A percentile compares a stretch with the other conserved stretches of the same genome.
Conservation (phyloP, 768 basidiomycete genomes). For the Paxillus involutus region DNA sequence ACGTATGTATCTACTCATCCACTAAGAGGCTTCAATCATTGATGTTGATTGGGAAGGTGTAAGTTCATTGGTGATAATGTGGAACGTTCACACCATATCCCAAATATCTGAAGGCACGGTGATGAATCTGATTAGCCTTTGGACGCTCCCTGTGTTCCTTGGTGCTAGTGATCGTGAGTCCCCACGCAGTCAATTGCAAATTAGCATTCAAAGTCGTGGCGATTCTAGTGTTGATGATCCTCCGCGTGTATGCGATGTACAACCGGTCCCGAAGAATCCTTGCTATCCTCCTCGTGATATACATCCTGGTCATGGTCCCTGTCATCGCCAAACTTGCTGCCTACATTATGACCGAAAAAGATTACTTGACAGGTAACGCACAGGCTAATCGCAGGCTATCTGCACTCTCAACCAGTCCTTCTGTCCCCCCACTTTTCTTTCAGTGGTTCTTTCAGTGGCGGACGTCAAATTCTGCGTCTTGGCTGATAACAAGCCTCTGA, state of each 20-base stretch:
- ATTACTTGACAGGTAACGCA: not conserved
- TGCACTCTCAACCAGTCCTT: not conserved
- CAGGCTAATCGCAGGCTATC: too few species aligned
- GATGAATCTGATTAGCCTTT: not conserved
- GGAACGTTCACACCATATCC: not conserved
- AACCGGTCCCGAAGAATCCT: slow-evolving; percentile 11
- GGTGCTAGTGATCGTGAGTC: slow-evolving; percentile 17
- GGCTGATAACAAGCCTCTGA: not conserved
- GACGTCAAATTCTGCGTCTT: not conserved
- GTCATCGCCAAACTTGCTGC: not conserved
- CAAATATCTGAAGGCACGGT: slow-evolving; percentile 2
- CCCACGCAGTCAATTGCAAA: not conserved
- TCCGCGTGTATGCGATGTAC: slow-evolving; percentile 27
- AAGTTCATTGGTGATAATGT: not conserved
- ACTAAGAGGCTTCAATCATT: not conserved
- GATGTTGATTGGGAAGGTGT: not conserved
- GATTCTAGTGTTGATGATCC: slow-evolving; percentile 21
- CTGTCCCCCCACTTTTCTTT: not conserved
- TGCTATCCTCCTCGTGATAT: slow-evolving; percentile 11
- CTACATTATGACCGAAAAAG: not conserved
- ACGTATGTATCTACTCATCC: slow-evolving; percentile 1
- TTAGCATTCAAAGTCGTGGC: not conserved
- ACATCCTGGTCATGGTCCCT: slow-evolving; percentile 3
- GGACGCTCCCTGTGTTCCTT: slow-evolving; percentile 14
- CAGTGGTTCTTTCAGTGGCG: not conserved